phyloP scores from a whole-genome alignment of 192 early-diverging fungal genomes.

The Gorgonomyces haynaldii region DNA sequence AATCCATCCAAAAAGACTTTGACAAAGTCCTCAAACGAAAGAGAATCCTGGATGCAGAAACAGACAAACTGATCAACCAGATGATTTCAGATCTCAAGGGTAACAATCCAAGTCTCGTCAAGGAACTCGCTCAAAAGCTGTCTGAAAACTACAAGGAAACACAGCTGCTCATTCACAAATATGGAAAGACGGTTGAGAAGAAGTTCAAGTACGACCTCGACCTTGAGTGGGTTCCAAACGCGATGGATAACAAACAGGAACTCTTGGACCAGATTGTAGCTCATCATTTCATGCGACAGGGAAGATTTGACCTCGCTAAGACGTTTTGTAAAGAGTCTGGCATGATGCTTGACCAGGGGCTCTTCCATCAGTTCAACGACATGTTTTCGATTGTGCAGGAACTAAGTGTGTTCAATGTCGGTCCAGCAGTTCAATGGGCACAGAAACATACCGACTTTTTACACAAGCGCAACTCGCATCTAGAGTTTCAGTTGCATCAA shows the following conservation, averaged over 20 bases:
- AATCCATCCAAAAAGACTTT: slow-evolving; percentile 49
- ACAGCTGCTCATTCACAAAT: slow-evolving; percentile 10
- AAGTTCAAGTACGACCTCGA: slow-evolving; percentile 31
- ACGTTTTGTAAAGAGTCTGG: slow-evolving; percentile 40
- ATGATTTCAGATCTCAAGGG: slow-evolving; percentile 27
- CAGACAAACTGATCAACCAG: slow-evolving; percentile 27
- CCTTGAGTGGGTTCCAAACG: slow-evolving; percentile 46
- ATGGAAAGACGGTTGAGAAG: slow-evolving; percentile 24
- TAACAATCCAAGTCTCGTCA: slow-evolving; percentile 2
- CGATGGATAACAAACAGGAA: slow-evolving; percentile 59
- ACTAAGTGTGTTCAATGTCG: slow-evolving; percentile 48
- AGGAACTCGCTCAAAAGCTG: slow-evolving; percentile 3
- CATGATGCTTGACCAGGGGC: slow-evolving; percentile 14
- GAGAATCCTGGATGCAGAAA: slow-evolving; percentile 29
- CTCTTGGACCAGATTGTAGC: slow-evolving; percentile 49
- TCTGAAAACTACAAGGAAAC: slow-evolving; percentile 16
- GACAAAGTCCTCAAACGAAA: slow-evolving; percentile 59
- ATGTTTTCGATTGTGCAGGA: slow-evolving; percentile 69
- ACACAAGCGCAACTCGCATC: slow-evolving; percentile 34
- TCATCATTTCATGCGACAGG: slow-evolving; percentile 70
- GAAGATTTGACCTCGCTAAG: slow-evolving; percentile 70
- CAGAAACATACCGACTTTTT: slow-evolving; percentile 41
- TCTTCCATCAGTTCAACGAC: slow-evolving; percentile 58
- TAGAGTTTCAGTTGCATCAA: slow-evolving; percentile 86
- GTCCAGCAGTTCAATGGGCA: slow-evolving; percentile 69